phyloP scores from a whole-genome alignment of 441 rosid genomes.

The Jatropha multifida region DNA sequence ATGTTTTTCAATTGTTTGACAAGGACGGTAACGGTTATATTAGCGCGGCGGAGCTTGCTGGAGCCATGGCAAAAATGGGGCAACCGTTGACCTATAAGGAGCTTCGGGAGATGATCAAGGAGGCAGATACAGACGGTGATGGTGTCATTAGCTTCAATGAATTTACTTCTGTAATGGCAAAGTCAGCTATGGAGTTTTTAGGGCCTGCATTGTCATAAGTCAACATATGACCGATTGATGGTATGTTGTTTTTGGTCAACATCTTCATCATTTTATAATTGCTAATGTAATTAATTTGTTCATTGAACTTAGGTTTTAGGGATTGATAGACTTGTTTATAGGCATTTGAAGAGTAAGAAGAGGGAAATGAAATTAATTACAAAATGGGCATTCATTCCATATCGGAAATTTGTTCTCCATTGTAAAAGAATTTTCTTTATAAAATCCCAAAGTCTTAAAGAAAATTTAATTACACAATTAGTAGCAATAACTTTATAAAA shows the following conservation, averaged over 20 bases:
- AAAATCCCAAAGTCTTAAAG: too few species aligned
- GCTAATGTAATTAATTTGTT: neutral
- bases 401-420: too few species aligned
- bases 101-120: conserved; percentile 76
- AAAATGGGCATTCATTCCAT: too few species aligned
- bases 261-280: neutral
- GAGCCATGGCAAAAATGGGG: conserved; percentile 78
- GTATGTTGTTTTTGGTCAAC: neutral
- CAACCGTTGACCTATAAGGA: conserved; percentile 77
- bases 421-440: too few species aligned
- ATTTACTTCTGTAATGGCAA: conserved; percentile 71
- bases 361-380: neutral
- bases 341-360: neutral
- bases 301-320: conserved; percentile 2
- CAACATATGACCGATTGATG: conserved; percentile 10
- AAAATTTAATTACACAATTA: too few species aligned
- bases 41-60: conserved; percentile 75
- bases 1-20: conserved; percentile 67
- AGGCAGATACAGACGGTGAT: conserved; percentile 89
- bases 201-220: conserved; percentile 24
- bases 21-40: conserved; percentile 80
- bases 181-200: conserved; percentile 50
- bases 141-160: conserved; percentile 77
- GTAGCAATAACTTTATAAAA: too few species aligned
- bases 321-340: neutral